These are phyloP conservation scores for Thamnidium elegans DNA, from an alignment of 192 early-diverging fungal species.

Conservation along the genomic window DNA sequence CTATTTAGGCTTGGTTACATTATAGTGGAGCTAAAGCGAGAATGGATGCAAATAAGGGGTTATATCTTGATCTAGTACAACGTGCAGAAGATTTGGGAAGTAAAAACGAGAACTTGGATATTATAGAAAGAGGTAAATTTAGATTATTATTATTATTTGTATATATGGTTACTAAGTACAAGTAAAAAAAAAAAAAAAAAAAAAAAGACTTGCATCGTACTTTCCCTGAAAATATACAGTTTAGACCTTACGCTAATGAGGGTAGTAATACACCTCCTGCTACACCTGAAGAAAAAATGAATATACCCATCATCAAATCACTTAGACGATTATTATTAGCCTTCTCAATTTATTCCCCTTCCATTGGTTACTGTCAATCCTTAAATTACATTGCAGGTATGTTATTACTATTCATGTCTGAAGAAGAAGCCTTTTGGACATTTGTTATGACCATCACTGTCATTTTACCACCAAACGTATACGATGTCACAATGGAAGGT, in stretches of 20 bases:
- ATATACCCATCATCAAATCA: conserved; percentile 39
- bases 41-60: conserved; percentile 38
- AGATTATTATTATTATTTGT: neutral
- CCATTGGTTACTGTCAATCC: conserved; percentile 82
- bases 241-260: conserved; percentile 49
- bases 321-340: conserved; percentile 66
- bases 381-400: conserved; percentile 81
- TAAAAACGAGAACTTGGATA: conserved; percentile 61
- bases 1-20: conserved; percentile 58
- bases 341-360: conserved; percentile 66
- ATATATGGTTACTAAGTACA: too few relatives aligned
- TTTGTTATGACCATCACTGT: conserved; percentile 67
- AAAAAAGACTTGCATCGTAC: conserved; percentile 66
- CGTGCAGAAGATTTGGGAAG: conserved; percentile 43
- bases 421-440: conserved; percentile 74
- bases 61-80: conserved; percentile 52
- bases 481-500: conserved; percentile 72
- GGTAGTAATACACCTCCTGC: neutral
- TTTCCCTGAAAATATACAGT: conserved; percentile 77
- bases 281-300: conserved; percentile 14
- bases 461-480: conserved; percentile 70
- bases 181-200: conserved; percentile 5
- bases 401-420: conserved; percentile 66
- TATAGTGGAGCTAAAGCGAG: conserved; percentile 69
- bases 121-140: conserved; percentile 65